Evolutionary conservation across 345 rosid species (phyloP).

Genomic region (Populus alba): DNA sequence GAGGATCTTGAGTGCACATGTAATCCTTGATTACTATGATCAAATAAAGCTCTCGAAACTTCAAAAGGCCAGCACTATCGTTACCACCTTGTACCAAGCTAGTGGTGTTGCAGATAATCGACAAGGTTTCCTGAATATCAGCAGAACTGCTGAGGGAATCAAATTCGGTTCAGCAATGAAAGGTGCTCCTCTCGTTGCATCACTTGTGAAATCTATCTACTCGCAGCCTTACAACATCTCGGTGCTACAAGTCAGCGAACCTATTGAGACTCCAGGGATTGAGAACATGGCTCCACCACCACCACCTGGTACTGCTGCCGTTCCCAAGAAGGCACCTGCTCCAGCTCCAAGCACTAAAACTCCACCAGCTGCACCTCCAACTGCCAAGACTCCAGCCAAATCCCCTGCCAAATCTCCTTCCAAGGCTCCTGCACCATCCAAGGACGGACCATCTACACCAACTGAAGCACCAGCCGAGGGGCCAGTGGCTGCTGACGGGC

Average conservation of each 20-base stretch:
- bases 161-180: slow-evolving; percentile 53
- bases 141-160: slow-evolving; percentile 31
- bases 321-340: slow-evolving; percentile 39
- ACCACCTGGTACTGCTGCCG: slow-evolving; percentile 37
- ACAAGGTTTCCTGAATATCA: slow-evolving; percentile 60
- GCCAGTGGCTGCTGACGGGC: slow-evolving; percentile 25
- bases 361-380: neutral
- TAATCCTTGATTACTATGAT: slow-evolving; percentile 34
- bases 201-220: slow-evolving; percentile 35
- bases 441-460: slow-evolving; percentile 6
- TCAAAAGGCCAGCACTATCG: slow-evolving; percentile 17
- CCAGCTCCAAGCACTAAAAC: slow-evolving; percentile 9
- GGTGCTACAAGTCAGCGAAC: slow-evolving; percentile 53
- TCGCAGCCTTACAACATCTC: slow-evolving; percentile 67
- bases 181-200: slow-evolving; percentile 39
- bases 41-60: slow-evolving; percentile 9
- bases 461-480: slow-evolving; percentile 19
- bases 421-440: slow-evolving; percentile 33
- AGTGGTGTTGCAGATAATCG: slow-evolving; percentile 46
- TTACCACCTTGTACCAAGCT: slow-evolving; percentile 65
- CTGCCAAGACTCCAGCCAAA: slow-evolving; percentile 5
- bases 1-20: slow-evolving; percentile 21
- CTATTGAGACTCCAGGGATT: slow-evolving; percentile 57
- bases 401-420: slow-evolving; percentile 2
- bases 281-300: slow-evolving; percentile 44